Percentiles rank a stretch among this genome's conserved stretches.
Evolutionary conservation across 495 filamentous ascomycete genomes (phyloP).

Genomic region (Tuber calosporum): DNA sequence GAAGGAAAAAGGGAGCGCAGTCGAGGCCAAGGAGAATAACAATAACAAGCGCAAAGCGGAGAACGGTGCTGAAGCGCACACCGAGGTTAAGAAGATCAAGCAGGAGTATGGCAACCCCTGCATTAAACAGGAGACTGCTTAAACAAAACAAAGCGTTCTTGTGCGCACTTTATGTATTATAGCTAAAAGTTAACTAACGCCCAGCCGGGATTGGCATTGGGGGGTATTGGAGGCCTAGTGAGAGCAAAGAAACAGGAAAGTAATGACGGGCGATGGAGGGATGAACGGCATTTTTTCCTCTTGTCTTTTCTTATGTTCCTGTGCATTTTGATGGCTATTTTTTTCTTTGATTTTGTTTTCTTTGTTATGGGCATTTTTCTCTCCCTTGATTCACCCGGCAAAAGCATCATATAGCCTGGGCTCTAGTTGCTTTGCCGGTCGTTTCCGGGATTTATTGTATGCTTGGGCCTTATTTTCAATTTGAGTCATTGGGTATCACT

Average conservation of each 20-base stretch:
- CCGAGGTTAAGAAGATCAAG: constrained; percentile 40
- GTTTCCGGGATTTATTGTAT: not conserved
- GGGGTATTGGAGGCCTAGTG: not conserved
- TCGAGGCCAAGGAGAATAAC: constrained; percentile 12
- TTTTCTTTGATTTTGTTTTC: not conserved
- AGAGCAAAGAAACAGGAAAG: not conserved
- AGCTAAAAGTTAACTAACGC: not conserved
- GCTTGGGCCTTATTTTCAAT: not conserved
- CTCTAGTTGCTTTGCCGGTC: not conserved
- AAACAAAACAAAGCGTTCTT: not conserved
- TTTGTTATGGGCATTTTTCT: not conserved
- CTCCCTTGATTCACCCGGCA: not conserved
- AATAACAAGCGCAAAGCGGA: constrained; percentile 31
- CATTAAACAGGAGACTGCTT: constrained; percentile 13
- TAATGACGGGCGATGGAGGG: not conserved
- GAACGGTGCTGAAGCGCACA: constrained; percentile 8
- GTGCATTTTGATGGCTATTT: not conserved
- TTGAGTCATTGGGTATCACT: not conserved
- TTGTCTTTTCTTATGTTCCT: not conserved
- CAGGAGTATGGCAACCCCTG: constrained; percentile 13
- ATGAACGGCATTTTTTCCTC: not conserved
- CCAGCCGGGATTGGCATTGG: not conserved
- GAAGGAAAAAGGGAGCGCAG: constrained; percentile 11
- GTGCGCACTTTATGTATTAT: not conserved
- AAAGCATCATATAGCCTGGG: not conserved